Percentiles rank a stretch among this genome's conserved stretches.
These are phyloP conservation scores for Mychonastes homosphaera DNA, from an alignment of 139 green algal species.

Conservation along the genomic window DNA sequence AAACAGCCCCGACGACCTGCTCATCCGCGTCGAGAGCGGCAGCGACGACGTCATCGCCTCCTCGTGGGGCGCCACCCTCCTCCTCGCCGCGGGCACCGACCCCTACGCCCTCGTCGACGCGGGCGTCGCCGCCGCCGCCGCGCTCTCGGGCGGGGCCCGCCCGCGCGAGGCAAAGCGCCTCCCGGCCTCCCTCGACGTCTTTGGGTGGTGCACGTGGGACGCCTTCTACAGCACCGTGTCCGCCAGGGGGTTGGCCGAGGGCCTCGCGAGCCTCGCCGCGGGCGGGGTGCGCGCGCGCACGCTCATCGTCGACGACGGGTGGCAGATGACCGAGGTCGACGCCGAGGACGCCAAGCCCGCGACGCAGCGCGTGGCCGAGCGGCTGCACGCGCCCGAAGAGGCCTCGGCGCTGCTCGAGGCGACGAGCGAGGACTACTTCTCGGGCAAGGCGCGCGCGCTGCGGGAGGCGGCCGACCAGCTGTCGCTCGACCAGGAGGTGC, in stretches of 20 bases:
- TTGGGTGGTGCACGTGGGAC: conserved; percentile 97
- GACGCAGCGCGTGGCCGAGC: conserved; percentile 31
- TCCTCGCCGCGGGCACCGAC: conserved; percentile 26
- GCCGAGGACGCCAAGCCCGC: conserved; percentile 23
- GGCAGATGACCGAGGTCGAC: conserved; percentile 55
- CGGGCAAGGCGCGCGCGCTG: conserved; percentile 33
- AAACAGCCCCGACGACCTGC: too few relatives aligned
- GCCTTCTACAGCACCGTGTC: conserved; percentile 90
- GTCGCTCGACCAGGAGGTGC: conserved; percentile 13
- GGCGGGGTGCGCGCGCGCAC: conserved; percentile 48
- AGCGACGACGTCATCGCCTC: conserved; percentile 16
- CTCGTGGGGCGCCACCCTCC: conserved; percentile 7
- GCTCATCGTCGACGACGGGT: conserved; percentile 80
- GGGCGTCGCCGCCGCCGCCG: conserved; percentile 51
- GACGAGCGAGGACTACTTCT: conserved; percentile 33
- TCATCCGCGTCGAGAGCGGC: conserved; percentile 65
- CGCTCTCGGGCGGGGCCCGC: conserved; percentile 48
- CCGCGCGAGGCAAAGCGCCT: conserved; percentile 53
- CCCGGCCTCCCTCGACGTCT: conserved; percentile 72
- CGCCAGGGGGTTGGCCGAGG: conserved; percentile 51
- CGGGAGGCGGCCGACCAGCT: conserved; percentile 27
- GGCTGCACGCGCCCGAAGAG: conserved; percentile 19
- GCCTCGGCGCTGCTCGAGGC: conserved; percentile 19
- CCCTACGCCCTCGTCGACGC: conserved; percentile 48
- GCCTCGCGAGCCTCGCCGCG: conserved; percentile 44